A percentile compares a stretch with the other conserved stretches of the same genome.
Evolutionary conservation across 768 basidiomycete species (phyloP).

Genomic region (Lactarius sp.): DNA sequence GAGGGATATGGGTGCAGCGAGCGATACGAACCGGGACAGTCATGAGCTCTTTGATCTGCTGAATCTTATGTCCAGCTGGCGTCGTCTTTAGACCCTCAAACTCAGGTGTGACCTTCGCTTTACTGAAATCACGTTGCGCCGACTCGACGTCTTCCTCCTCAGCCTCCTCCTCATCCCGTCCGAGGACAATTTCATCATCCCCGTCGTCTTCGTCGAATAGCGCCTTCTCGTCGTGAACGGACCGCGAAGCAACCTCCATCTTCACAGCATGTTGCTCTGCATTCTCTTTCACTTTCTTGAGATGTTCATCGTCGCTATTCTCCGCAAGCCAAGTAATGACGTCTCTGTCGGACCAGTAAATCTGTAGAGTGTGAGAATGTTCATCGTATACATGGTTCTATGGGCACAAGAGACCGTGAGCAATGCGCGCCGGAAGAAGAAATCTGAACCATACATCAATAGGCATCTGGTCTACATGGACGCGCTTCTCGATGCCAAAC

Average conservation of each 20-base stretch:
- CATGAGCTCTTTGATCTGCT: constrained; percentile 92
- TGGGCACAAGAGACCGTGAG: not conserved
- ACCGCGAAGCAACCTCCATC: constrained; percentile 86
- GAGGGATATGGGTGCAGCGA: constrained; percentile 18
- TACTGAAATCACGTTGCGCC: constrained; percentile 72
- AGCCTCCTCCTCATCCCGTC: constrained; percentile 41
- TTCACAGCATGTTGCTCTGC: constrained; percentile 87
- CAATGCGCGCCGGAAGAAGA: not conserved
- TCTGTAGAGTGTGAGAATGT: constrained; percentile 84
- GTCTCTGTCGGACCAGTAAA: constrained; percentile 94
- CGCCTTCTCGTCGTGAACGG: constrained; percentile 81
- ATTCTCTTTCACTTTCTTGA: constrained; percentile 90
- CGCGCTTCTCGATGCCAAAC: constrained; percentile 98
- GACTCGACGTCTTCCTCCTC: constrained; percentile 52
- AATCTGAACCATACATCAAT: constrained; percentile 63
- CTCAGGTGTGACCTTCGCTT: constrained; percentile 65
- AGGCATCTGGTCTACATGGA: constrained; percentile 99
- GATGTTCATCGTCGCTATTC: constrained; percentile 92
- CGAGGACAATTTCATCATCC: constrained; percentile 73
- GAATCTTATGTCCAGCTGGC: constrained; percentile 82
- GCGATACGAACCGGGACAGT: constrained; percentile 71
- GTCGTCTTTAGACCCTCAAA: constrained; percentile 82
- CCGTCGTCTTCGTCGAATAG: constrained; percentile 88
- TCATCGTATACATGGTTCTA: constrained; percentile 97
- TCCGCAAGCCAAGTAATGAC: constrained; percentile 95